phyloP scores from a whole-genome alignment of 2,329 filamentous ascomycete species.

The Onygena corvina region DNA sequence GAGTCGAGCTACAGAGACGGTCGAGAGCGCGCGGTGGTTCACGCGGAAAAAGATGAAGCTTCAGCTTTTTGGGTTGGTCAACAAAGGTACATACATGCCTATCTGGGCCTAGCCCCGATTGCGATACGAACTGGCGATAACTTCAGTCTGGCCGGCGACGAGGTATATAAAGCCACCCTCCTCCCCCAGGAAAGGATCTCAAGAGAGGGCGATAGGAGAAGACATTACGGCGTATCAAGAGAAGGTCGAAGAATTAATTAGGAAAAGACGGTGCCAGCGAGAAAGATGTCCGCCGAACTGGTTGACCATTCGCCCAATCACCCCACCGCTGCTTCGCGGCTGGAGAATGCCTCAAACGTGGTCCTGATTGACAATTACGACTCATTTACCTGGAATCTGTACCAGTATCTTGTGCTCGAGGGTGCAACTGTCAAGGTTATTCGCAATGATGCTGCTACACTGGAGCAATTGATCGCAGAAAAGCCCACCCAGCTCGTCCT shows the following conservation, averaged over 20 bases:
- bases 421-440: slow-evolving; percentile 81
- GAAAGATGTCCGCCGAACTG: slow-evolving; percentile 25
- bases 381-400: slow-evolving; percentile 98
- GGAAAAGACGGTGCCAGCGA: background rate
- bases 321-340: slow-evolving; percentile 57
- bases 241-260: background rate
- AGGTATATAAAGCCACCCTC: background rate
- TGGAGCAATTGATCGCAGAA: slow-evolving; percentile 70
- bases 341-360: slow-evolving; percentile 75
- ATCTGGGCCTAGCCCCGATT: slow-evolving; percentile 25
- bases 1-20: background rate
- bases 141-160: background rate
- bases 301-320: slow-evolving; percentile 75
- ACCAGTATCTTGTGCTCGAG: slow-evolving; percentile 95
- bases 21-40: background rate
- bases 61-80: slow-evolving; percentile 19
- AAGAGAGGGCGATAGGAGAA: background rate
- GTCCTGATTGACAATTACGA: slow-evolving; percentile 98
- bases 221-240: background rate
- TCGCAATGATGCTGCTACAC: slow-evolving; percentile 79
- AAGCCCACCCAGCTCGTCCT: slow-evolving; percentile 89
- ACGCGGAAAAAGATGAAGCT: slow-evolving; percentile 17
- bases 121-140: background rate
- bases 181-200: background rate
- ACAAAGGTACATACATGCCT: slow-evolving; percentile 25